phyloP scores from a whole-genome alignment of 208 protist species.

The Acanthamoeba sp. region DNA sequence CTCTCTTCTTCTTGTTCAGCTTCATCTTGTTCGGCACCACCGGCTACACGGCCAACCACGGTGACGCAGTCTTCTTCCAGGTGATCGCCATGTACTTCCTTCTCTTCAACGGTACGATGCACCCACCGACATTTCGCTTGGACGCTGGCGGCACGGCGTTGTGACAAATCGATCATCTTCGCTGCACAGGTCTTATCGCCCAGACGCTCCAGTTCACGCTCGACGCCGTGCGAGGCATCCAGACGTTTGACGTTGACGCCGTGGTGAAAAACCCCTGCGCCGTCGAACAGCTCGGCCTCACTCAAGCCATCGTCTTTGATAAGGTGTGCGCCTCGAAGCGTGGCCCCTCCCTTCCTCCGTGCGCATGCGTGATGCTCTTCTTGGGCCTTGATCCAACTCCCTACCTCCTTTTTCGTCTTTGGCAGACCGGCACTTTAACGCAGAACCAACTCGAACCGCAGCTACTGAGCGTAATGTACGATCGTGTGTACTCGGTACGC shows the following conservation, averaged over 20 bases:
- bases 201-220: constrained; percentile 74
- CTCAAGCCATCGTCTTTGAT: constrained; percentile 72
- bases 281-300: constrained; percentile 69
- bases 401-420: constrained; percentile 17
- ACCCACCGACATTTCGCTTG: neutral
- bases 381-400: too few species aligned
- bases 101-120: constrained; percentile 62
- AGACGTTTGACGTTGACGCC: constrained; percentile 71
- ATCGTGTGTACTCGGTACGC: constrained; percentile 24
- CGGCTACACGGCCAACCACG: constrained; percentile 42
- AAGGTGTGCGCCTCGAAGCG: constrained; percentile 11
- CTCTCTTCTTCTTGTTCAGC: constrained; percentile 58
- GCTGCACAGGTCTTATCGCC: constrained; percentile 47
- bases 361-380: too few species aligned
- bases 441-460: constrained; percentile 71
- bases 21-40: constrained; percentile 66
- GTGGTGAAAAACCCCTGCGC: constrained; percentile 74
- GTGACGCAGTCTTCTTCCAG: constrained; percentile 17
- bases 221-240: constrained; percentile 66
- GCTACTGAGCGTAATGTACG: constrained; percentile 69
- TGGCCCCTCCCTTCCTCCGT: neutral
- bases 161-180: neutral
- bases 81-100: constrained; percentile 74
- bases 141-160: neutral
- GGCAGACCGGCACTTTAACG: constrained; percentile 72